These are phyloP conservation scores for Eucalyptus pauciflora DNA, from an alignment of 345 rosid genomes.

Conservation along the genomic window DNA sequence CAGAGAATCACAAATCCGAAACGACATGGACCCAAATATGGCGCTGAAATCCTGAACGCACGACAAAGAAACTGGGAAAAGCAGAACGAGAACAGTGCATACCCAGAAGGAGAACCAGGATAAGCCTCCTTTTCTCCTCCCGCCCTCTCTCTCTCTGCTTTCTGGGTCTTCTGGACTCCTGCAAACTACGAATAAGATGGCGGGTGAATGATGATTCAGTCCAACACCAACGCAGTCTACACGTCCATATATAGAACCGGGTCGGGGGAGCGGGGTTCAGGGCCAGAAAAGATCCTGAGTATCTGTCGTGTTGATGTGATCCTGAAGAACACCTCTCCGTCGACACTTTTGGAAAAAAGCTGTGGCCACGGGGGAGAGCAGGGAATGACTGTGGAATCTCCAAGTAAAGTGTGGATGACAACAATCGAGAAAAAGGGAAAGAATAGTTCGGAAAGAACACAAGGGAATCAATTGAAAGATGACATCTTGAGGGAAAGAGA, in stretches of 20 bases:
- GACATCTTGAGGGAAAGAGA: not conserved
- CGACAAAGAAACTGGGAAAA: no score
- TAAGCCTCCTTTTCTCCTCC: not conserved
- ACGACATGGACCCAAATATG: no score
- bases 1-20: not conserved
- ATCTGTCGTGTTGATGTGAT: not conserved
- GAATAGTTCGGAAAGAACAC: rapidly evolving
- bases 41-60: no score
- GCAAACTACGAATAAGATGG: not conserved
- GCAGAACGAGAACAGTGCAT: no score
- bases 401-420: not conserved
- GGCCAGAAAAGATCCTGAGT: not conserved
- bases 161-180: not conserved
- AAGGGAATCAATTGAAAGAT: not conserved
- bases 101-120: not conserved
- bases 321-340: not conserved
- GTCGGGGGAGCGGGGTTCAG: no score
- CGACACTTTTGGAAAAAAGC: not conserved
- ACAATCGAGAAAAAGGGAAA: not conserved
- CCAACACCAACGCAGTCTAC: not conserved
- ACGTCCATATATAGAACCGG: not conserved
- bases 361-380: not conserved
- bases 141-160: not conserved
- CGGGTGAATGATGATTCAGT: not conserved
- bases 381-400: not conserved